phyloP scores from a whole-genome alignment of 2,329 filamentous ascomycete genomes.

The Epichloe brachyelytri region DNA sequence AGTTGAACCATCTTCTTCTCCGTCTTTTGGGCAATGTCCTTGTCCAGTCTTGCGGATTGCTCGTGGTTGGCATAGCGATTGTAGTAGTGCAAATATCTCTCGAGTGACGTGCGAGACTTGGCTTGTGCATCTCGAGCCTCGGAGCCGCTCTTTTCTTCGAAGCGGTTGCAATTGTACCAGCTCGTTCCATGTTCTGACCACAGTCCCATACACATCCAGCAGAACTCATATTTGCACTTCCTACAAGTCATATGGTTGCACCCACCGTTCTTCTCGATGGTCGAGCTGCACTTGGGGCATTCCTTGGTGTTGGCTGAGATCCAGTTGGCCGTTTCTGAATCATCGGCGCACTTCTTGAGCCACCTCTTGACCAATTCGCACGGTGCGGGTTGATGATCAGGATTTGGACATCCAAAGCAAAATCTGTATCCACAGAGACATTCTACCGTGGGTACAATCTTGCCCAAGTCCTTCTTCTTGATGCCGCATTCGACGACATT shows the following conservation, averaged over 20 bases:
- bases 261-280: slow-evolving; percentile 96
- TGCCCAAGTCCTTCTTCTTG: slow-evolving; percentile 75
- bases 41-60: slow-evolving; percentile 91
- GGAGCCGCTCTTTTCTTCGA: slow-evolving; percentile 85
- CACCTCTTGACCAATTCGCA: slow-evolving; percentile 86
- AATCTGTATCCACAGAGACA: slow-evolving; percentile 79
- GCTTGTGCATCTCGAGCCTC: slow-evolving; percentile 89
- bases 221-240: slow-evolving; percentile 94
- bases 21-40: slow-evolving; percentile 89
- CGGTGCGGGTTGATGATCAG: slow-evolving; percentile 86
- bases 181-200: slow-evolving; percentile 98
- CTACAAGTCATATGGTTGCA: slow-evolving; percentile 98
- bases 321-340: slow-evolving; percentile 98
- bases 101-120: slow-evolving; percentile 75
- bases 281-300: slow-evolving; percentile 89
- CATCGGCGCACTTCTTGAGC: slow-evolving; percentile 97
- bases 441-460: slow-evolving; percentile 77
- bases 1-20: slow-evolving; percentile 98
- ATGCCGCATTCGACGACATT: slow-evolving; percentile 83
- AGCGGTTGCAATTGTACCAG: slow-evolving; percentile 99
- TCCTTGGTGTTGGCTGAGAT: slow-evolving; percentile 99
- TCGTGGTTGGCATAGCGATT: slow-evolving; percentile 99
- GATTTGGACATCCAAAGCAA: slow-evolving; percentile 86
- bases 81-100: slow-evolving; percentile 98
- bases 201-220: slow-evolving; percentile 99